Evolutionary conservation across 148 eudicot genomes (phyloP).

Genomic region (Dysphania ambrosioides): DNA sequence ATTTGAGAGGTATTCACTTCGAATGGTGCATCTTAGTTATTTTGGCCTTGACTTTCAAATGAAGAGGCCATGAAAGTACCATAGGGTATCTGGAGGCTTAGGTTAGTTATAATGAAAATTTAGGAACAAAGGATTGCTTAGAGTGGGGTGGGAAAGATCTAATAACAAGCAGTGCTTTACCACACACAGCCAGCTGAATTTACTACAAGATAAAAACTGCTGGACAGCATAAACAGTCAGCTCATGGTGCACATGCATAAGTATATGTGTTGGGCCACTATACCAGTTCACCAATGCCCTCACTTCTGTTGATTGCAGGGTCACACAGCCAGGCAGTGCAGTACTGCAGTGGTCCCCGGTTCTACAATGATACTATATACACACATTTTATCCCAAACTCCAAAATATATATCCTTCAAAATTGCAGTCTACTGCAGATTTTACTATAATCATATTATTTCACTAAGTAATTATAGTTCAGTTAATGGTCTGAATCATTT

Average conservation of each 20-base stretch:
- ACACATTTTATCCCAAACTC: too few species aligned
- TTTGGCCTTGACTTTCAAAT: neutral
- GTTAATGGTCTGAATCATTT: neutral
- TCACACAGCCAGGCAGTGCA: too few species aligned
- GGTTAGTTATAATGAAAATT: neutral
- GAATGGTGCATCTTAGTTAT: neutral
- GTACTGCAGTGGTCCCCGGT: too few species aligned
- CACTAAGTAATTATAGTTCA: neutral
- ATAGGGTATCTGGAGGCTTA: neutral
- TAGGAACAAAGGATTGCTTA: neutral
- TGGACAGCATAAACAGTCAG: neutral
- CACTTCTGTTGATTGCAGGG: neutral
- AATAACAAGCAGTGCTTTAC: neutral
- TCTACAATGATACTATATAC: too few species aligned
- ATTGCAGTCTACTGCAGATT: too few species aligned
- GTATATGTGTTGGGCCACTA: neutral
- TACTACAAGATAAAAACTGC: too few species aligned
- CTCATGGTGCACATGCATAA: neutral
- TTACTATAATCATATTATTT: too few species aligned
- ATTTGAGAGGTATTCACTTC: neutral
- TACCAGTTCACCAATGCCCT: neutral
- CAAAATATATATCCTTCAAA: too few species aligned
- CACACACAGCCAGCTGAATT: too few species aligned
- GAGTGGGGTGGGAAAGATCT: neutral
- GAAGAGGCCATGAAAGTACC: neutral